A percentile compares a stretch with the other conserved stretches of the same genome.
These are phyloP conservation scores for Mayamaea pseudoterrestris DNA, from an alignment of 108 stramenopile genomes.

Conservation along the genomic window DNA sequence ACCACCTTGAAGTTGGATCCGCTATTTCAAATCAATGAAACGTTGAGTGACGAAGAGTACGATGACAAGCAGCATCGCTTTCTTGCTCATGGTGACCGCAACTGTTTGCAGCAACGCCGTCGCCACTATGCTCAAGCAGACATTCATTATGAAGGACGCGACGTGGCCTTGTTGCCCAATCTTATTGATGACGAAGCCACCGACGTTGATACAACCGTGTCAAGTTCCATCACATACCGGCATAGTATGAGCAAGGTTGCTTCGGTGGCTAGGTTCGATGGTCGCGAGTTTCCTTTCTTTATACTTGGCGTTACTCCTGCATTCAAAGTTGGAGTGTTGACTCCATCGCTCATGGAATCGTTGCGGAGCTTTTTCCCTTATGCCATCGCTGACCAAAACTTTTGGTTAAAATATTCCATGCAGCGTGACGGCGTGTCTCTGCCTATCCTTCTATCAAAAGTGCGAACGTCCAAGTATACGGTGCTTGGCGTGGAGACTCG, in stretches of 20 bases:
- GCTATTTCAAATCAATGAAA: too few species aligned
- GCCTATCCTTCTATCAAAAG: not conserved
- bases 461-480: constrained; percentile 29
- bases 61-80: too few species aligned
- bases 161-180: too few species aligned
- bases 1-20: constrained; percentile 1
- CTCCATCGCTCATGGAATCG: constrained; percentile 31
- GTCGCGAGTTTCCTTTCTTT: constrained; percentile 15
- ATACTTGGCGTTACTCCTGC: constrained; percentile 23
- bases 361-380: constrained; percentile 31
- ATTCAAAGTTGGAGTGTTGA: constrained; percentile 17
- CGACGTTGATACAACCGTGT: too few species aligned
- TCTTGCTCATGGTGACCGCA: too few species aligned
- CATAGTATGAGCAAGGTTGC: too few species aligned
- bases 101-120: too few species aligned
- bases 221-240: too few species aligned
- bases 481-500: constrained; percentile 64
- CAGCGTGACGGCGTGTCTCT: constrained; percentile 4
- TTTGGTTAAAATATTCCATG: constrained; percentile 20
- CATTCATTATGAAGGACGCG: too few species aligned
- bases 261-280: not conserved
- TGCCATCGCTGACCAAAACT: constrained; percentile 16
- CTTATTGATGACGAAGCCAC: too few species aligned
- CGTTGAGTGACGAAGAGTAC: not conserved
- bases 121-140: too few species aligned